Base-by-base conservation (phyloP, 2,329 filamentous ascomycete genomes). In the Truncatella angustata region DNA sequence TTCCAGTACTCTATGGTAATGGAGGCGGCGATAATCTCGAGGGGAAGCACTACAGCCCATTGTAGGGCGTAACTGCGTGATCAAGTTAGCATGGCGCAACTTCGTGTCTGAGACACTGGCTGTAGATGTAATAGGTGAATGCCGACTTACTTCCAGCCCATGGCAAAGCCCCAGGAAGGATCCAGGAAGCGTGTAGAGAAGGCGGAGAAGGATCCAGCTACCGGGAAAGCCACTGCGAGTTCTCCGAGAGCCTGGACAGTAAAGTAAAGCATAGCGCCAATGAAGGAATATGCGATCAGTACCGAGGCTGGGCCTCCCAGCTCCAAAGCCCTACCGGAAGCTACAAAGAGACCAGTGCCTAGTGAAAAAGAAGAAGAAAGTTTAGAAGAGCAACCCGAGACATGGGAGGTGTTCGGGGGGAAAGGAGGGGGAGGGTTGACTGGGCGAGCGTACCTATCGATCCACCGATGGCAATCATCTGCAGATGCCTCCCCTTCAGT, bases 401-500 rank as follows among this genome's bases (percentile, higher is more conserved):
- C n/a, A n/a, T n/a, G n/a, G n/a, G n/a, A n/a, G n/a, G n/a, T n/a
- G n/a, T n/a, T n/a, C n/a, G n/a, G n/a, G n/a, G n/a, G n/a, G n/a
- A 32, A 14, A 32, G 28, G 28, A 32, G 7, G 28, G 14, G 28
- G 7, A 32, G 28, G 28, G 7, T 32, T 36, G n/a, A n/a, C n/a
- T n/a, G n/a, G n/a, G n/a, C n/a, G n/a, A n/a, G n/a, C n/a, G n/a
- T 73, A 83, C 88, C 89, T 63, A 96, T 96, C 10, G 89, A 93
- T 39, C 92, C 92, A 61, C 91, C 91, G 60, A 97, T 96, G 12
- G 93, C 93, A 76, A 97, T 97, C 93, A 97, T 97, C 74, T 97
- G 92, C 66, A 97, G 67, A 75, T 97, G 93, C 44, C 91, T 80
- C 18, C 86, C 85, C 72, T 95, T 94, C 60, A 96, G 73, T 67